Evolutionary conservation across 352 stramenopile genomes (phyloP).

Genomic region (Phytophthora lateralis): DNA sequence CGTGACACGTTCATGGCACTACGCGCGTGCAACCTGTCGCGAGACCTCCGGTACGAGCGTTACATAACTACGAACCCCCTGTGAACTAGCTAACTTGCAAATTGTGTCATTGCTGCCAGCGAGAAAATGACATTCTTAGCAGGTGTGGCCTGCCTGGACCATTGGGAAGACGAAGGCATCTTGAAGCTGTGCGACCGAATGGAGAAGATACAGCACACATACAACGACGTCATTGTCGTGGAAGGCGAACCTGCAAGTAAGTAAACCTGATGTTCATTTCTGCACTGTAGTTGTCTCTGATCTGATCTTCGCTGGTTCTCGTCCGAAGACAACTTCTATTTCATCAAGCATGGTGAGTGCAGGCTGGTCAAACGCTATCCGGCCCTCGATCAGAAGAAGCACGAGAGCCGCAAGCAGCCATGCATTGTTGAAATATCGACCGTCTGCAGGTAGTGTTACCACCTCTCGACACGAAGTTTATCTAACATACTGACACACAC

Average conservation of each 20-base stretch:
- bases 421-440: conserved; percentile 65
- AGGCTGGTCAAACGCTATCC: conserved; percentile 63
- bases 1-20: conserved; percentile 66
- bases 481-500: conserved; percentile 1
- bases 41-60: conserved; percentile 54
- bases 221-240: conserved; percentile 67
- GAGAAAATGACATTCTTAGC: conserved; percentile 74
- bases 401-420: conserved; percentile 19
- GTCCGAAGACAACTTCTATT: conserved; percentile 57
- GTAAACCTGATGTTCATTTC: conserved; percentile 9
- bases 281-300: not conserved
- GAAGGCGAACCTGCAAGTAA: conserved; percentile 64
- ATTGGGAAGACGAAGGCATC: conserved; percentile 69
- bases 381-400: conserved; percentile 18
- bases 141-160: conserved; percentile 48
- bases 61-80: not conserved
- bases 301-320: not conserved
- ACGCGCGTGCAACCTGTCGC: conserved; percentile 53
- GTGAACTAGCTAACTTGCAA: not conserved
- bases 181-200: conserved; percentile 63
- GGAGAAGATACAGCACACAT: conserved; percentile 61
- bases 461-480: conserved; percentile 1
- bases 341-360: conserved; percentile 70
- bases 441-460: conserved; percentile 44
- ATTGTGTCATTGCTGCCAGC: conserved; percentile 16